A percentile compares a stretch with the other conserved stretches of the same genome.
Evolutionary conservation across 2,329 filamentous ascomycete species (phyloP).

Genomic region (Penicillium digitatum): DNA sequence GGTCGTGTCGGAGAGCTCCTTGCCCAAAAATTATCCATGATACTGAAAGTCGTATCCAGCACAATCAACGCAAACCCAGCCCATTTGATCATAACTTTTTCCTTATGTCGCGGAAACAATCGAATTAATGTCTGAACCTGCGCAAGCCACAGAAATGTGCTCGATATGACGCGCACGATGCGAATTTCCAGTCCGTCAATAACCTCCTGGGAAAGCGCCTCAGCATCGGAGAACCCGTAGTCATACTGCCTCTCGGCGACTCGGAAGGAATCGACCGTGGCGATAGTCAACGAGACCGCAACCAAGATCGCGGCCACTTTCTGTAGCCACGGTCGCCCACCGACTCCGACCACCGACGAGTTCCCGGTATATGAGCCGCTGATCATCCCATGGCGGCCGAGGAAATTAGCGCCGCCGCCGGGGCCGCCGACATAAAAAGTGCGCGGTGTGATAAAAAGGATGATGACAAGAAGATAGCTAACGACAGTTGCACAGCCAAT

Average conservation of each 20-base stretch:
- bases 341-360: slow-evolving; percentile 73
- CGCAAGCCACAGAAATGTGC: slow-evolving; percentile 94
- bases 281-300: slow-evolving; percentile 83
- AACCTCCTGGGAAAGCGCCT: slow-evolving; percentile 69
- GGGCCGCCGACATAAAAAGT: slow-evolving; percentile 82
- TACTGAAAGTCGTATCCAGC: slow-evolving; percentile 84
- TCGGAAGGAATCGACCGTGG: slow-evolving; percentile 83
- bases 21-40: slow-evolving; percentile 77
- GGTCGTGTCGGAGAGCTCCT: slow-evolving; percentile 52
- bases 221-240: slow-evolving; percentile 73
- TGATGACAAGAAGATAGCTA: slow-evolving; percentile 86
- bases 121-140: slow-evolving; percentile 96
- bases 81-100: slow-evolving; percentile 99
- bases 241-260: slow-evolving; percentile 79
- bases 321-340: slow-evolving; percentile 89
- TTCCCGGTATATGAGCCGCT: slow-evolving; percentile 66
- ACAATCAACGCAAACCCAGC: slow-evolving; percentile 90
- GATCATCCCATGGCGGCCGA: slow-evolving; percentile 79
- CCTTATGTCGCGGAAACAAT: slow-evolving; percentile 90
- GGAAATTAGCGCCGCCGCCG: slow-evolving; percentile 63
- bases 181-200: slow-evolving; percentile 82
- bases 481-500: slow-evolving; percentile 87
- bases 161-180: slow-evolving; percentile 85
- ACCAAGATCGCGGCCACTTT: slow-evolving; percentile 63
- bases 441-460: slow-evolving; percentile 90